Base-by-base conservation (phyloP, 1,284 basidiomycete species). In the Rhodotorula glutinis region DNA sequence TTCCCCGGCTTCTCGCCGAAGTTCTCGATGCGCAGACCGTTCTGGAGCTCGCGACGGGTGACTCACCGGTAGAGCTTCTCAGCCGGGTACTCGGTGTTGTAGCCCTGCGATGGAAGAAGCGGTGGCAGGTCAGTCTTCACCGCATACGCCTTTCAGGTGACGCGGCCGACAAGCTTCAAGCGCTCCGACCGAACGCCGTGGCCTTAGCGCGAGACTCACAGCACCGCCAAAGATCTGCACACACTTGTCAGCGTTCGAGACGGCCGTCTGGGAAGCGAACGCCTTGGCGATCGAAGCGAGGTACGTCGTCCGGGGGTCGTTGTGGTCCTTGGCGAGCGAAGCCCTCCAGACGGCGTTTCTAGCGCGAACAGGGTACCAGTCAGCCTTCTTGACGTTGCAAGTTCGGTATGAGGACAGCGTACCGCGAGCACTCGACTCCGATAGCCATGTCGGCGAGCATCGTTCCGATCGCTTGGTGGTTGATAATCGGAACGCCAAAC, bases 401-500 rank as follows among this genome's bases (percentile, higher is more conserved):
- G 23, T 23, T 11, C 25, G 27, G 41, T 2, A n/a, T n/a, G 47
- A 7, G 16, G 11, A n/a, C 16, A 19, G 53, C 62, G 43, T 1
- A 63, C 62, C 62, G 56, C 58, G 62, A 52, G 53, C 33, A 41
- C 33, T 68, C 66, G 52, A 57, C 60, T 27, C 74, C 77, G 75
- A 84, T 82, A 13, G 83, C 82, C 83, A 85, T 85, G 70, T 85
- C 83, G 21, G 83, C 83, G 9, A 85, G 78, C 79, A 84, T 81
- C 76, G 83, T 83, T 11, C 81, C 82, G 33, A 71, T 79, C 33
- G 81, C 82, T 72, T 84, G 83, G 75, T 85, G 83, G 67, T 83
- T 78, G 67, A 84, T 83, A 75, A 85, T 84, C 4, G 80, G 76
- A 62, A 80, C 79, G 30, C 83, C 83, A 81, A 85, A 84, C 11